Evolutionary conservation across 2,329 filamentous ascomycete genomes (phyloP).

Genomic region (Venturia oleaginea): DNA sequence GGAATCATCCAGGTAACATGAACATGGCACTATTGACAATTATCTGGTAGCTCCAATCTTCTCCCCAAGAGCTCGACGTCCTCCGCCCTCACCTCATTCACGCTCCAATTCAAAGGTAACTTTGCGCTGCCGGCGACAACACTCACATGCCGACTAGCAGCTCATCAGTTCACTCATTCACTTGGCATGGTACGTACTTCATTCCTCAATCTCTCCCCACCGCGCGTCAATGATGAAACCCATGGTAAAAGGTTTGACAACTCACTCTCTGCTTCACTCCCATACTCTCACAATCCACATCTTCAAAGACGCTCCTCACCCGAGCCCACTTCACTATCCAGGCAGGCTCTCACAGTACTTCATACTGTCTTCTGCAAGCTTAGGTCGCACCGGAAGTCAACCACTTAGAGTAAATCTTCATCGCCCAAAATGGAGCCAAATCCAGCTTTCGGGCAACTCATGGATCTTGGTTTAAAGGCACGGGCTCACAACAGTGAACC

Average conservation of each 20-base stretch:
- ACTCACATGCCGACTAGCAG: neutral
- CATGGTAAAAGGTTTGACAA: constrained; percentile 6
- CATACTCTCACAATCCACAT: neutral
- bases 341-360: constrained; percentile 6
- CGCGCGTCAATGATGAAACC: neutral
- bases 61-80: neutral
- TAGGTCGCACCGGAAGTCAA: neutral
- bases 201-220: neutral
- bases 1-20: neutral
- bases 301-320: neutral
- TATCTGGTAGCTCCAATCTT: neutral
- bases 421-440: constrained; percentile 1
- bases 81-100: neutral
- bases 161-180: neutral
- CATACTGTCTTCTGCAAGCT: neutral
- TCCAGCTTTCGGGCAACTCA: constrained; percentile 3
- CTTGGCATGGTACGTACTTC: neutral
- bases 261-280: neutral
- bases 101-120: neutral
- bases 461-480: constrained; percentile 6
- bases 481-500: neutral
- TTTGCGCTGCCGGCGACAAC: neutral
- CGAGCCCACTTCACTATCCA: neutral
- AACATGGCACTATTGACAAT: neutral
- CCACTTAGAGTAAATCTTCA: neutral